Evolutionary conservation across 495 filamentous ascomycete species (phyloP).

Genomic region (Tuber melanosporum): DNA sequence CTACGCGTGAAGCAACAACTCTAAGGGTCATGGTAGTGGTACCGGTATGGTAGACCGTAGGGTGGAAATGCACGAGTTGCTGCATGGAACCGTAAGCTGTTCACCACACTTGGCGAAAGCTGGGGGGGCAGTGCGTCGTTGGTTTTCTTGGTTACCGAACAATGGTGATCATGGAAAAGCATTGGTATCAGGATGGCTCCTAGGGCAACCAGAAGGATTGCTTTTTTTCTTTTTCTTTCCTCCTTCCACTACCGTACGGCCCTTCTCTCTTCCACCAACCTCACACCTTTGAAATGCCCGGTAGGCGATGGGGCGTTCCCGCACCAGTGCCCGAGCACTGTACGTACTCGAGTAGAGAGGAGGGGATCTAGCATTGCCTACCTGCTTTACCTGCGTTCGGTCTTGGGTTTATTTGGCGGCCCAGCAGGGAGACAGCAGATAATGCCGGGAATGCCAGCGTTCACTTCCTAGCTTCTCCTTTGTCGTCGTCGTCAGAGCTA

Average conservation of each 20-base stretch:
- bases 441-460: not conserved
- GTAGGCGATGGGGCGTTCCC: not conserved
- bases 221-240: not conserved
- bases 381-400: not conserved
- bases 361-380: not conserved
- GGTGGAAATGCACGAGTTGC: not conserved
- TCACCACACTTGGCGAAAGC: not conserved
- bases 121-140: not conserved
- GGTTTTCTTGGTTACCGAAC: not conserved
- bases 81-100: not conserved
- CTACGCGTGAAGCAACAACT: not conserved
- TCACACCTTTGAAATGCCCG: not conserved
- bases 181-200: not conserved
- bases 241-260: not conserved
- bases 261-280: not conserved
- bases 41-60: not conserved
- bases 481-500: not conserved
- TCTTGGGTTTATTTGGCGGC: not conserved
- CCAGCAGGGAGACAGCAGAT: not conserved
- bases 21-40: not conserved
- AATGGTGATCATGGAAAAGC: not conserved
- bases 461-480: not conserved
- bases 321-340: too few relatives aligned
- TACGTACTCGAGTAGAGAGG: not conserved
- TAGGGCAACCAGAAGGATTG: not conserved